phyloP scores from a whole-genome alignment of 768 basidiomycete genomes.

The Trametes villosa region DNA sequence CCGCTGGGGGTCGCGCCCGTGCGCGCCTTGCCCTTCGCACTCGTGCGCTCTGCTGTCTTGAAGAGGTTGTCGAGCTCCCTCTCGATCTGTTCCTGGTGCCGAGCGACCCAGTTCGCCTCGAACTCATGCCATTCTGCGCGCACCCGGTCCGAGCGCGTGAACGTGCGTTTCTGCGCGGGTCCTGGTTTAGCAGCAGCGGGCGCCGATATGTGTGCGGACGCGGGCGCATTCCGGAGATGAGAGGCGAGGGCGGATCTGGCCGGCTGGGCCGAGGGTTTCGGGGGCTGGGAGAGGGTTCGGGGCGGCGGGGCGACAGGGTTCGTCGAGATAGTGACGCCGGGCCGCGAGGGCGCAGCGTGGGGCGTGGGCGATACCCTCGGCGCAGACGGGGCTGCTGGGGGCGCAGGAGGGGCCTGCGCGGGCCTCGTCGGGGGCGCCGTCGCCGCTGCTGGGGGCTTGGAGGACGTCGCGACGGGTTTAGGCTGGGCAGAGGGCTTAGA shows the following conservation, averaged over 20 bases:
- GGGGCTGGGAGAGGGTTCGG: slow-evolving; percentile 4
- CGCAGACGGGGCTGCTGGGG: not conserved
- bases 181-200: not conserved
- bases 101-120: slow-evolving; percentile 14
- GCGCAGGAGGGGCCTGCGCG: not conserved
- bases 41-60: slow-evolving; percentile 9
- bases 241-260: slow-evolving; percentile 6
- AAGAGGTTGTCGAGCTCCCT: slow-evolving; percentile 10
- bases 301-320: slow-evolving; percentile 12
- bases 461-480: slow-evolving; percentile 11
- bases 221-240: not conserved
- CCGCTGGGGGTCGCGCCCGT: not conserved
- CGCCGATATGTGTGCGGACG: not conserved
- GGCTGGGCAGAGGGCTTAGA: slow-evolving; percentile 22
- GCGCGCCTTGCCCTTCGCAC: slow-evolving; percentile 8
- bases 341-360: slow-evolving; percentile 1
- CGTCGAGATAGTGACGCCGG: slow-evolving; percentile 3
- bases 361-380: slow-evolving; percentile 19
- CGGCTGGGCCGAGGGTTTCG: slow-evolving; percentile 14
- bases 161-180: slow-evolving; percentile 7
- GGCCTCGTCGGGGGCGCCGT: not conserved
- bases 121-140: slow-evolving; percentile 18
- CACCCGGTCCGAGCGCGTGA: slow-evolving; percentile 19
- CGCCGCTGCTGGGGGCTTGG: slow-evolving; percentile 6
- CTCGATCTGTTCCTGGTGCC: slow-evolving; percentile 12